Evolutionary conservation across 768 basidiomycete genomes (phyloP), one percentile per base, ranked within the genome.

Genomic region (Melanogaster broomeanus): DNA sequence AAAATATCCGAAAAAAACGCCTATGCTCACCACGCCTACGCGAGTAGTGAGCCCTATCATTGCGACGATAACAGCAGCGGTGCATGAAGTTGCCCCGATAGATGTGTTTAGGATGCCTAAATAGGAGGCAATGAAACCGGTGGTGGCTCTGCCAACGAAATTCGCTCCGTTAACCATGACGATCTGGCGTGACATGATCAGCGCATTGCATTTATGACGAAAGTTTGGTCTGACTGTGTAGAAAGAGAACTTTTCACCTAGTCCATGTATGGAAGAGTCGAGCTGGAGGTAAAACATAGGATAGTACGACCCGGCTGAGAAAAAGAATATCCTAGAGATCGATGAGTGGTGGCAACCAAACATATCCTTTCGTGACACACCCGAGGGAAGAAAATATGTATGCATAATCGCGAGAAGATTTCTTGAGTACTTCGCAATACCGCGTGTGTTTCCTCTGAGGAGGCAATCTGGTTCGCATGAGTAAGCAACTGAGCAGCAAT

Each of bases 221-320:
- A 33, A 48, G 45, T 28, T 6, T 3, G 24, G 37, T 27, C 69
- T 25, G 47, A 83, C 83, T 42, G 74, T 76, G 57, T 84, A 83
- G 59, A 85, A 85, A 1, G 83, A 78, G 12, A 85, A 67, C 24
- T 58, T 62, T 18, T 69, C 59, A 13, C 69, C 64, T 27, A 82
- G 65, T 2, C 77, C 77, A 49, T 80, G 77, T 48, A 72, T 70
- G 28, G 77, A 72, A 8, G 83, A 75, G 47, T 81, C 76, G 13
- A 84, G 67, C 51, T 85, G 84, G 16, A 85, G 65, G 58, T 80
- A 85, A 62, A 82, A 83, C 31, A 80, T 70, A 0, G 79, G 78
- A 42, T 76, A 78, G 53, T 74, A 82, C 12, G 79, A 52, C 2
- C 77, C 77, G 1, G 66, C 58, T 10, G 73, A 60, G 24, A 68